Evolutionary conservation across 352 stramenopile genomes (phyloP), one percentile per base, ranked within the genome.

Genomic region (Globisporangium irregulare): DNA sequence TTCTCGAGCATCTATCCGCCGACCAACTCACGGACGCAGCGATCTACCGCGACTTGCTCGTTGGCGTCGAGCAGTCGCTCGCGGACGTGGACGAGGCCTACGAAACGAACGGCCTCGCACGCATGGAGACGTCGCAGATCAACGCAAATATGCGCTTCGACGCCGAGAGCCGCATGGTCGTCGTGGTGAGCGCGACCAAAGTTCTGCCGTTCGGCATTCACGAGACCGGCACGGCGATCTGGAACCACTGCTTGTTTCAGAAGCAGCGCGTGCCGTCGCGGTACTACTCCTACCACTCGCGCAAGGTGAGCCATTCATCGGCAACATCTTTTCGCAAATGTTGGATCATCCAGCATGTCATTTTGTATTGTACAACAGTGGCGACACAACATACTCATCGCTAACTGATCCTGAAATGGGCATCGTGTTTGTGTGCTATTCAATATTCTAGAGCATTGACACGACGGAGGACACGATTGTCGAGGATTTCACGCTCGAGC

Each of bases 161-260:
- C 20, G 74, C 75, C 20, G 70, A 65, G 3, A 64, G 51, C 5
- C 24, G 24, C 12, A 7, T 59, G 14, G 14, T 29, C 5, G 57
- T 84, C 20, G 64, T 78, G 27, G 75, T 84, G 29, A n/a, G 68
- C 20, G 70, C 68, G 14, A 72, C 71, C 60, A 78, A 79, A 51
- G 64, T 70, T 7, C 60, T 84, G n/a, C 77, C 77, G 15, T 84
- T 79, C 57, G 36, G 54, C 9, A 64, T 71, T 27, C 61, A 75
- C 1, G 73, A 76, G 18, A 65, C 74, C n/a, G 48, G 60, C 4
- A 64, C 70, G 18, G 77, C 70, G 12, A 78, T 82, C 60, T 84
- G 77, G 75, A 74, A 75, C 36, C 80, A 81, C 41, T 75, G 75
- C 20, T 64, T 68, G 25, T 71, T 57, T 29, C 68, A 71, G 5